Evolutionary conservation across 2,329 filamentous ascomycete species (phyloP).

Genomic region (Aspergillus pseudoterreus): DNA sequence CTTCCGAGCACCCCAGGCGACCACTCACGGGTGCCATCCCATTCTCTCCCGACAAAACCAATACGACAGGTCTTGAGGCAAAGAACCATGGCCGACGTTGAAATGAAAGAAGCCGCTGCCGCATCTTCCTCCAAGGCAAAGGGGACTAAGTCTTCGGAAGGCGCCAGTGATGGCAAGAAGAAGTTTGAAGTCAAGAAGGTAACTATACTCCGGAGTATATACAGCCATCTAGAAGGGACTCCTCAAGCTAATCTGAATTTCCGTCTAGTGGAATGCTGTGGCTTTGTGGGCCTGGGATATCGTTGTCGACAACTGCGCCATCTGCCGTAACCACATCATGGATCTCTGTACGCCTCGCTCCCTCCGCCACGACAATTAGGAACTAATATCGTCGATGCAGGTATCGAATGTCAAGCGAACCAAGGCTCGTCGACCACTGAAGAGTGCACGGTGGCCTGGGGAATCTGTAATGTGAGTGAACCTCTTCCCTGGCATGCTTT

Average conservation of each 20-base stretch:
- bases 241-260: conserved; percentile 11
- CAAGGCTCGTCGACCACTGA: conserved; percentile 96
- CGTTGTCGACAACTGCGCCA: conserved; percentile 98
- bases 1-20: conserved; percentile 14
- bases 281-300: conserved; percentile 99
- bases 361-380: no score
- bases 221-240: not conserved
- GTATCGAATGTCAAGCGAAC: conserved; percentile 98
- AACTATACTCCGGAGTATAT: conserved; percentile 14
- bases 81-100: conserved; percentile 78
- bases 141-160: conserved; percentile 51
- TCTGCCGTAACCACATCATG: conserved; percentile 99
- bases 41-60: not conserved
- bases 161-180: conserved; percentile 70
- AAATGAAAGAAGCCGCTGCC: conserved; percentile 84
- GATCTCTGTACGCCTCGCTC: conserved; percentile 70
- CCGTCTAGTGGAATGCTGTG: conserved; percentile 86
- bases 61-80: not conserved
- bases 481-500: not conserved
- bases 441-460: conserved; percentile 98
- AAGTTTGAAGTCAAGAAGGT: conserved; percentile 99
- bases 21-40: not conserved
- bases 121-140: conserved; percentile 51
- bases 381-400: conserved; percentile 42
- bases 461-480: conserved; percentile 87